These are phyloP conservation scores for Helianthus annuus DNA, from an alignment of 129 eudicot species.

Conservation along the genomic window HanXRQr2.0-SUNRISE NC_035442.2:23154881-23155380, in stretches of 20 bases:
- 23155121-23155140: constrained; percentile 3
- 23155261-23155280: background rate
- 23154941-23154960: constrained; percentile 19
- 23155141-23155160: background rate
- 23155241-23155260: no score
- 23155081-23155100: constrained; percentile 1
- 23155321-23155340: no score
- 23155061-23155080: background rate
- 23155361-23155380: no score
- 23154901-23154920: background rate
- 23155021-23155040: constrained; percentile 16
- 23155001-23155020: constrained; percentile 11
- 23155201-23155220: background rate
- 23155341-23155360: no score
- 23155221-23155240: no score
- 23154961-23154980: constrained; percentile 26
- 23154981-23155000: constrained; percentile 2
- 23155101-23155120: constrained; percentile 2
- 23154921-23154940: constrained; percentile 26
- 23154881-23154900: constrained; percentile 27
- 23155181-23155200: background rate
- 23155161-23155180: background rate
- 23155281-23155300: constrained; percentile 9
- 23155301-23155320: no score
- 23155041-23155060: background rate